A percentile compares a stretch with the other conserved stretches of the same genome.
Conservation (phyloP, 169 alveolate genomes). For the Plasmodium billcollinsi region DNA sequence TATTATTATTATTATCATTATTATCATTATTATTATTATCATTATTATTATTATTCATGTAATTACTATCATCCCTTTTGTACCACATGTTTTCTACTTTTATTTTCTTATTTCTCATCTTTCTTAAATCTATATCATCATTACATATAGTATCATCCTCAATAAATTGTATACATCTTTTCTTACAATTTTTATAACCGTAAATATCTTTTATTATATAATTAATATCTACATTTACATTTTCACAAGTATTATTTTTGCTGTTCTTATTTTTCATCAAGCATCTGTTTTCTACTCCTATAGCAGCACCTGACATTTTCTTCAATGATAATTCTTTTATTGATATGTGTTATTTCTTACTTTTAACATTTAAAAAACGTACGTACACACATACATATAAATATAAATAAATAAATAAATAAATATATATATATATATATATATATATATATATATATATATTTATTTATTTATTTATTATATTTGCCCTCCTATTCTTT, state of each 20-base stretch:
- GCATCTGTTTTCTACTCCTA: constrained; percentile 62
- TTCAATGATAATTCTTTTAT: background rate
- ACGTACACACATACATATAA: too few species aligned
- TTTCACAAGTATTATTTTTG: constrained; percentile 27
- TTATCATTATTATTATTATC: constrained; percentile 2
- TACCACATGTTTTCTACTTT: constrained; percentile 23
- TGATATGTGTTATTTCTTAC: background rate
- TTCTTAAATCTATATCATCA: constrained; percentile 11
- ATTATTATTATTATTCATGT: background rate
- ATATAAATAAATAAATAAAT: too few species aligned
- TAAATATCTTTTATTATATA: constrained; percentile 67
- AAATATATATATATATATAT: constrained; percentile 4
- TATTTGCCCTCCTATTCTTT: background rate
- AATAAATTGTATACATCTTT: constrained; percentile 66
- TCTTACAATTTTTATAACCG: constrained; percentile 41
- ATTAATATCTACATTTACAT: constrained; percentile 50
- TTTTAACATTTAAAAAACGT: background rate
- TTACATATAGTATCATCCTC: constrained; percentile 31
- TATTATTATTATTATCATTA: background rate
- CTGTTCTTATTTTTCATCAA: constrained; percentile 42
- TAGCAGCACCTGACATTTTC: constrained; percentile 60
- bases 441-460: constrained; percentile 3
- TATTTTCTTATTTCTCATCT: constrained; percentile 38
- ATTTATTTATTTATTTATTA: background rate
- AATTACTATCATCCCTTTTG: background rate